Base-by-base conservation (phyloP, 2,329 filamentous ascomycete species). In the Monosporascus sp. region DNA sequence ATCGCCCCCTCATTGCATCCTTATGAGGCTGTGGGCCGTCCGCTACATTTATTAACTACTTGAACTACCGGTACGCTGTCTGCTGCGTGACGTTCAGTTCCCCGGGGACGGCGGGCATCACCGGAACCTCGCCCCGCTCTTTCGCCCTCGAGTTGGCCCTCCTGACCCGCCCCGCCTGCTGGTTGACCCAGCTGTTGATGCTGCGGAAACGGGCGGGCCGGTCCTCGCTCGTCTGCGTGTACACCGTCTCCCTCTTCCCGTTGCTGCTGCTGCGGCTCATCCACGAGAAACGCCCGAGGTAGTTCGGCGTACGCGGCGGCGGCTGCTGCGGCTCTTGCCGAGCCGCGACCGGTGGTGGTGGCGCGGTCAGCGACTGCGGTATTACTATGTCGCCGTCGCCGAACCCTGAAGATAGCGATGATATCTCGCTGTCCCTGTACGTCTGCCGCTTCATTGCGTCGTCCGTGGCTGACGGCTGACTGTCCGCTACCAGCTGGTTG, bases 331-430 rank as follows among this genome's bases (percentile, higher is more conserved):
- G 1, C 31, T 35, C 31, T 35, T 35, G 31, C 31, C 31, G 31
- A 14, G 31, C 11, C 31, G 61, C 52, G 37, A 58, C 45, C 26
- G 44, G 51, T 40, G 52, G 51, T 51, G 27, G 59, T 53, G 41
- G 55, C 9, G 19, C 58, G 52, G 48, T 58, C 46, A 38, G 61
- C 52, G 51, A 58, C 35, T 65, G 66, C 7, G 71, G 71, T 14
- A 79, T 66, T 35, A 81, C 74, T 27, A 85, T 81, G 45, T 84
- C 79, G 24, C 77, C 80, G 60, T 86, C 82, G 19, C 83, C 83
- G 56, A 86, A 86, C 7, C 82, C 83, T 0, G 84, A 86, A 0
- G 83, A 86, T 4, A 86, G 70, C 0, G 82, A 86, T 0, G 83
- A 85, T 35, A 84, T 61, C 48, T 78, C 76, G 55, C 78, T 82